Evolutionary conservation across 495 filamentous ascomycete genomes (phyloP).

Genomic region (Glarea lozoyensis): DNA sequence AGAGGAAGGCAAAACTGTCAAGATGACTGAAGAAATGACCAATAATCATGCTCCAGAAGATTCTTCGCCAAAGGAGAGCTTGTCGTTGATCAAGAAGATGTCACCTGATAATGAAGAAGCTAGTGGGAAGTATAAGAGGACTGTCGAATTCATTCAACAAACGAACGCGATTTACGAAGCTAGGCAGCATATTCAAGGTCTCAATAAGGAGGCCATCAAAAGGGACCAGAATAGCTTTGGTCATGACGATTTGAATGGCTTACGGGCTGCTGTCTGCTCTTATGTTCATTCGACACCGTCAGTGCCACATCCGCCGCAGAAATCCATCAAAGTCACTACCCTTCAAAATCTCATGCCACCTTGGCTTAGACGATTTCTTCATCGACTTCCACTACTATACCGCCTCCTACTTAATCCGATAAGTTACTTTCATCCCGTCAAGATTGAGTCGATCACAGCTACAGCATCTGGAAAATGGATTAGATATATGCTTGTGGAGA

Average conservation of each 20-base stretch:
- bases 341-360: constrained; percentile 23
- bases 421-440: constrained; percentile 27
- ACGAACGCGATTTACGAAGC: constrained; percentile 18
- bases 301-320: constrained; percentile 27
- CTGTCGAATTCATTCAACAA: constrained; percentile 22
- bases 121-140: constrained; percentile 20
- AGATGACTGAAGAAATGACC: constrained; percentile 18
- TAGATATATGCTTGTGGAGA: constrained; percentile 19
- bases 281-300: constrained; percentile 24
- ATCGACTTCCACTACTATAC: constrained; percentile 27
- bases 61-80: constrained; percentile 9
- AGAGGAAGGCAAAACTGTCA: constrained; percentile 2
- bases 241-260: constrained; percentile 4
- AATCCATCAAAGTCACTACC: constrained; percentile 27
- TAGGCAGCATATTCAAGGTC: constrained; percentile 13
- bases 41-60: constrained; percentile 19
- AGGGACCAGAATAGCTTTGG: constrained; percentile 16
- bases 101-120: constrained; percentile 24
- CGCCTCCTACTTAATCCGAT: constrained; percentile 24
- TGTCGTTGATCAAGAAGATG: constrained; percentile 17
- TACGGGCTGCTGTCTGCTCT: constrained; percentile 27
- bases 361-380: constrained; percentile 22
- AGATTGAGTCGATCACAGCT: constrained; percentile 24
- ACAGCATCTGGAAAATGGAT: constrained; percentile 28
- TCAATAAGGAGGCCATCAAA: constrained; percentile 3